These are phyloP conservation scores for Colletotrichum nymphaeae DNA, from an alignment of 2,329 filamentous ascomycete species.

Conservation along the genomic window DNA sequence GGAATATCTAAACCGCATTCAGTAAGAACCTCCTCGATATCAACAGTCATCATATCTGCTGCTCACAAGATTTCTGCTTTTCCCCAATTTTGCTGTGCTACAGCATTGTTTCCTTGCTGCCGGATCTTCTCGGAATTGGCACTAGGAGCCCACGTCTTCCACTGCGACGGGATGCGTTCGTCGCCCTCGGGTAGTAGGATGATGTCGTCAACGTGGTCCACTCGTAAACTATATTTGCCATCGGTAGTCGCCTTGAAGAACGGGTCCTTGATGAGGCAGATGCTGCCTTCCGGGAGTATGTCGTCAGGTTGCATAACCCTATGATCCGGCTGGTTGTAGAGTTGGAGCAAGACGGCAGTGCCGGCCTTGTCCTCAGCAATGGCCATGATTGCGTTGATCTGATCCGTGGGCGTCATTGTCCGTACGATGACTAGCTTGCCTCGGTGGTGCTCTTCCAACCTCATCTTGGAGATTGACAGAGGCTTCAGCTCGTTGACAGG, in stretches of 20 bases:
- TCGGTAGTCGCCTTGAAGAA: slow-evolving; percentile 57
- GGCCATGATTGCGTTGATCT: slow-evolving; percentile 38
- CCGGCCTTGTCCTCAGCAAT: slow-evolving; percentile 54
- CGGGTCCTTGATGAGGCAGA: slow-evolving; percentile 64
- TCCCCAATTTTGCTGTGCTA: slow-evolving; percentile 41
- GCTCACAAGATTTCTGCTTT: slow-evolving; percentile 45
- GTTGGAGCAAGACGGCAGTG: slow-evolving; percentile 48
- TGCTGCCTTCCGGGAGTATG: slow-evolving; percentile 45
- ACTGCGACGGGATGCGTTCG: slow-evolving; percentile 51
- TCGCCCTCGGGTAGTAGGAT: slow-evolving; percentile 49
- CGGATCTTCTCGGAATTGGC: slow-evolving; percentile 39
- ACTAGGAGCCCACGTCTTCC: slow-evolving; percentile 40
- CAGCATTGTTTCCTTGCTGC: slow-evolving; percentile 48
- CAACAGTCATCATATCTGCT: slow-evolving; percentile 29
- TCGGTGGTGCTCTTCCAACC: slow-evolving; percentile 44
- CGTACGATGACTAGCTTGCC: slow-evolving; percentile 37
- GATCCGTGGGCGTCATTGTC: slow-evolving; percentile 36
- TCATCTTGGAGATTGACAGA: slow-evolving; percentile 44
- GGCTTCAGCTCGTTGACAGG: slow-evolving; percentile 29
- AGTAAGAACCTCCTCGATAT: neutral
- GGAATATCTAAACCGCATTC: slow-evolving; percentile 47
- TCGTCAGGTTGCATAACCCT: slow-evolving; percentile 45
- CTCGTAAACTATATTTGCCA: slow-evolving; percentile 56
- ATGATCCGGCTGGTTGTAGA: slow-evolving; percentile 56
- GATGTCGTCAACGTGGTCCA: slow-evolving; percentile 65